These are phyloP conservation scores for Glaciozyma antarctica DNA, from an alignment of 768 basidiomycete genomes.

Conservation along the genomic window DNA sequence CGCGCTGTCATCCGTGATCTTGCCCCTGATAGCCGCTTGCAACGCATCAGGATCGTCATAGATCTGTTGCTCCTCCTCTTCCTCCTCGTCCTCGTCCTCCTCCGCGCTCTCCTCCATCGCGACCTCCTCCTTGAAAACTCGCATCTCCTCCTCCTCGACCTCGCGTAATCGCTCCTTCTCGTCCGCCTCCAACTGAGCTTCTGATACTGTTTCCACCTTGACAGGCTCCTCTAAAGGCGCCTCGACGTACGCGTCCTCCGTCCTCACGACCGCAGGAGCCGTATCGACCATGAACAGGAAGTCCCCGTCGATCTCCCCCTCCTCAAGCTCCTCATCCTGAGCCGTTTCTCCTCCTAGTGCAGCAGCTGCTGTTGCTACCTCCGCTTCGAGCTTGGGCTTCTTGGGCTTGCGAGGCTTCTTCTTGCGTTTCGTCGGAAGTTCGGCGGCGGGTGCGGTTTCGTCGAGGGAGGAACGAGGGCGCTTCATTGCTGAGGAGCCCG, in stretches of 20 bases:
- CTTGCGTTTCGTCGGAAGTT: not conserved
- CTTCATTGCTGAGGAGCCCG: too few relatives aligned
- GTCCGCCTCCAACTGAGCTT: not conserved
- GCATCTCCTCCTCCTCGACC: constrained; percentile 11
- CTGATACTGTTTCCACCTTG: not conserved
- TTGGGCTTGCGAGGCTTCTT: not conserved
- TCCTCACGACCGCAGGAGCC: constrained; percentile 16
- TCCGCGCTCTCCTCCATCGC: constrained; percentile 10
- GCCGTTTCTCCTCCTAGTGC: not conserved
- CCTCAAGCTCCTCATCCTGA: constrained; percentile 9
- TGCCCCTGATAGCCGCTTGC: constrained; percentile 24
- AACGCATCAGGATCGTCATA: constrained; percentile 24
- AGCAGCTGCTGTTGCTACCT: not conserved
- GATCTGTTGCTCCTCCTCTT: not conserved
- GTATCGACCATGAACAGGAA: constrained; percentile 29
- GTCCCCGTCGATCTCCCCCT: constrained; percentile 27
- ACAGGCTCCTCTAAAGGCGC: not conserved
- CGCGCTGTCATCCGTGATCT: constrained; percentile 25
- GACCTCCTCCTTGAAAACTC: constrained; percentile 22
- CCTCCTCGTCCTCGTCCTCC: constrained; percentile 6
- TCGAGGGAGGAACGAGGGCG: too few relatives aligned
- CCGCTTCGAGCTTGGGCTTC: not conserved
- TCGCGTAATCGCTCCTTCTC: not conserved
- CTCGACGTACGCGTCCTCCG: constrained; percentile 9
- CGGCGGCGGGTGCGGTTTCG: too few relatives aligned